Evolutionary conservation across 352 stramenopile species (phyloP).

Genomic region (Pythium chondricola): DNA sequence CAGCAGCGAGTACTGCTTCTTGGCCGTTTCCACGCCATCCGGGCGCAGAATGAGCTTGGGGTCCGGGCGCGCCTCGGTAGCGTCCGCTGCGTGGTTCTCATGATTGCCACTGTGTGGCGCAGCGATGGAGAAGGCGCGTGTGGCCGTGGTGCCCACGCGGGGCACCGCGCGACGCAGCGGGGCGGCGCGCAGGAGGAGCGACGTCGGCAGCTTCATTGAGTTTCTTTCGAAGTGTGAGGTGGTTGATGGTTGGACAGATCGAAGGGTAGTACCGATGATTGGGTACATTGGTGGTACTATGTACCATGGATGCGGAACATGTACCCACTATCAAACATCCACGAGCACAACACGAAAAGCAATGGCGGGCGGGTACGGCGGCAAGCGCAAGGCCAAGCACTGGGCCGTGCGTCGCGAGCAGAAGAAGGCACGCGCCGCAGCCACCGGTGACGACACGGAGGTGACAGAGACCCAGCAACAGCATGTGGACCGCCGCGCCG

Average conservation of each 20-base stretch:
- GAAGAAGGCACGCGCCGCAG: slow-evolving; percentile 40
- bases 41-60: slow-evolving; percentile 56
- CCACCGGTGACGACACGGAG: slow-evolving; percentile 8
- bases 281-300: slow-evolving; percentile 4
- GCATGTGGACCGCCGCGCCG: slow-evolving; percentile 37
- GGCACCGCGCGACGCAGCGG: background rate
- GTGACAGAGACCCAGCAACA: slow-evolving; percentile 21
- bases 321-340: too few relatives aligned
- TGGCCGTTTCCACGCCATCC: slow-evolving; percentile 22
- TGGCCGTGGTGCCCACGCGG: too few relatives aligned
- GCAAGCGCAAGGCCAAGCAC: slow-evolving; percentile 68
- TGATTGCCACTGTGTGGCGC: slow-evolving; percentile 3
- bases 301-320: too few relatives aligned
- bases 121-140: slow-evolving; percentile 39
- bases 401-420: slow-evolving; percentile 72
- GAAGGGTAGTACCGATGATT: slow-evolving; percentile 4
- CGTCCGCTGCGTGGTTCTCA: background rate
- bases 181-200: background rate
- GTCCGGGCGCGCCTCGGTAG: slow-evolving; percentile 18
- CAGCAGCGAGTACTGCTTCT: slow-evolving; percentile 51
- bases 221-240: slow-evolving; percentile 1
- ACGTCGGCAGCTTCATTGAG: slow-evolving; percentile 17
- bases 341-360: background rate
- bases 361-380: slow-evolving; percentile 22
- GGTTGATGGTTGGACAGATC: slow-evolving; percentile 13